These are phyloP conservation scores for Dispira simplex DNA, from an alignment of 192 early-diverging fungal genomes.

Conservation along the genomic window DNA sequence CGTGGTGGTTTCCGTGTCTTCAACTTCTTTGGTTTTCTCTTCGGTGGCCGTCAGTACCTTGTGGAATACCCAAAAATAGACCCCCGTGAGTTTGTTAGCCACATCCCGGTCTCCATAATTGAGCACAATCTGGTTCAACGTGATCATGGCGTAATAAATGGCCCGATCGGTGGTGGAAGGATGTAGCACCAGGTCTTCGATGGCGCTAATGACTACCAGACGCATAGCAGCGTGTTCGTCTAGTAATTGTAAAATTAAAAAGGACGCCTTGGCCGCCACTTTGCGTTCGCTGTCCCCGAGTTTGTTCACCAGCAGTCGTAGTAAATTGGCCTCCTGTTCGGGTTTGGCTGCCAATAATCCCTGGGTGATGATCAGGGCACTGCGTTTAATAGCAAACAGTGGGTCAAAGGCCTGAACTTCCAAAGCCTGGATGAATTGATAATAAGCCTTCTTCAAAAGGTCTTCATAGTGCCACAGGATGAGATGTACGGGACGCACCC, in stretches of 20 bases:
- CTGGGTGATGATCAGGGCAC: constrained; percentile 56
- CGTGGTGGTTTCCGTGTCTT: too few species aligned
- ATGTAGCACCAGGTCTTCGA: constrained; percentile 76
- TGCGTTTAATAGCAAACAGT: constrained; percentile 66
- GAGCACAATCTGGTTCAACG: constrained; percentile 84
- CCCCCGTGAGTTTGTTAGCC: constrained; percentile 71
- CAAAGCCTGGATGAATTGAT: constrained; percentile 76
- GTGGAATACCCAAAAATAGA: constrained; percentile 89
- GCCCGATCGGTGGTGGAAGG: constrained; percentile 58
- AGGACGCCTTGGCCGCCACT: constrained; percentile 69
- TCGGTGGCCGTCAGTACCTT: too few species aligned
- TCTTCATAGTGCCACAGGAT: constrained; percentile 93
- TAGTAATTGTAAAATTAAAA: constrained; percentile 63
- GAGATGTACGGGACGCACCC: constrained; percentile 54
- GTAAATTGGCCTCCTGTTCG: constrained; percentile 92
- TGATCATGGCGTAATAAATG: constrained; percentile 81
- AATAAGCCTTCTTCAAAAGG: constrained; percentile 78
- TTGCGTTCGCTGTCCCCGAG: constrained; percentile 83
- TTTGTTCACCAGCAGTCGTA: constrained; percentile 87
- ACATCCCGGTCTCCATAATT: constrained; percentile 50
- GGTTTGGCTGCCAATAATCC: constrained; percentile 73
- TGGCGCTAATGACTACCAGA: constrained; percentile 67
- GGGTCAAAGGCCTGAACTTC: constrained; percentile 81
- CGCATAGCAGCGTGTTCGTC: constrained; percentile 71
- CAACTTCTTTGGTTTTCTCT: too few species aligned